Evolutionary conservation across 768 basidiomycete genomes (phyloP).

Genomic region (Boletus rufocinnamomeus): DNA sequence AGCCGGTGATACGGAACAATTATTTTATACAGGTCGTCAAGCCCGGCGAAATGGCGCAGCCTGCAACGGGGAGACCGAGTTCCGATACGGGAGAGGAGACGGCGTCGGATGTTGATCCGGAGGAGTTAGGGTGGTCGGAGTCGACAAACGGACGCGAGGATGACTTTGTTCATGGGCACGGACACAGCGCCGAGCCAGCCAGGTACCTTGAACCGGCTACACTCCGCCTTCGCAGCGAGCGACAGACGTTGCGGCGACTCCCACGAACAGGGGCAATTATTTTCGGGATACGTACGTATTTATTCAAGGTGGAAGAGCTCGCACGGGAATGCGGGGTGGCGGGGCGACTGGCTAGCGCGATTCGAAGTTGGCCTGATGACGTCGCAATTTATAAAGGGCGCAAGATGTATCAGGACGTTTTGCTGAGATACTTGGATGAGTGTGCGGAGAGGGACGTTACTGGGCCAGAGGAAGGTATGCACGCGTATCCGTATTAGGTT

Average conservation of each 20-base stretch:
- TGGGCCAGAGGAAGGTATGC: constrained; percentile 6
- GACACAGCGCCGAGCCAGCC: constrained; percentile 24
- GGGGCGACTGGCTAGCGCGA: constrained; percentile 60
- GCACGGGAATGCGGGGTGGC: constrained; percentile 58
- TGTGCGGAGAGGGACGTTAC: constrained; percentile 14
- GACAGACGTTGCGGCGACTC: constrained; percentile 67
- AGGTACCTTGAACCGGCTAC: constrained; percentile 38
- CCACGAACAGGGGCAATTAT: constrained; percentile 62
- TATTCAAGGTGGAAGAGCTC: constrained; percentile 54
- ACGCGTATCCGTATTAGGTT: constrained; percentile 22
- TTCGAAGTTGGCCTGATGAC: constrained; percentile 66
- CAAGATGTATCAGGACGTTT: constrained; percentile 25
- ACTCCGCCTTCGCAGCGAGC: constrained; percentile 60
- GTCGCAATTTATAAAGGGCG: constrained; percentile 41
- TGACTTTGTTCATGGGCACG: constrained; percentile 35
- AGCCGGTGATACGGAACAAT: constrained; percentile 73
- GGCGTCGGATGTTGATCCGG: constrained; percentile 46
- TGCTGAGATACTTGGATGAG: constrained; percentile 27
- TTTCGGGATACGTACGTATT: constrained; percentile 71
- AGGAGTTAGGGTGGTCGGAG: constrained; percentile 66
- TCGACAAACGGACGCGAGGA: constrained; percentile 60
- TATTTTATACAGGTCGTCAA: constrained; percentile 51
- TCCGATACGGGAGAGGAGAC: constrained; percentile 10
- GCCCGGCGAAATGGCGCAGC: constrained; percentile 5
- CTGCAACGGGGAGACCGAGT: neutral